A percentile compares a stretch with the other conserved stretches of the same genome.
Conservation (phyloP, 2,329 filamentous ascomycete species). For the Rhynchosporium secalis region DNA sequence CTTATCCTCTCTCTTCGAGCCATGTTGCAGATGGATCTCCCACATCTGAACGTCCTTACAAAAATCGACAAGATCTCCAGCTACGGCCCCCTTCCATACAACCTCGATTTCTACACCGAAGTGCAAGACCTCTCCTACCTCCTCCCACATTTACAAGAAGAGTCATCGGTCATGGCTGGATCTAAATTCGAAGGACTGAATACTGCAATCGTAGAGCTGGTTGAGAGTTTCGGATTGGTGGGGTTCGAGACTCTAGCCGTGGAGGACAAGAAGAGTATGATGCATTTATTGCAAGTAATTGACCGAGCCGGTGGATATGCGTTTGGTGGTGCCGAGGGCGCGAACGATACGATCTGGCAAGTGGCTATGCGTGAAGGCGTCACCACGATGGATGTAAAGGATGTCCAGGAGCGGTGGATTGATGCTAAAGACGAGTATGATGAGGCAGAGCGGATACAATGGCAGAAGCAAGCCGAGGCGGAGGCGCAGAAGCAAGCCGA, state of each 20-base stretch:
- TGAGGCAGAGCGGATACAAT: conserved; percentile 70
- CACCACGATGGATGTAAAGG: conserved; percentile 74
- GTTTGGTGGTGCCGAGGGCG: conserved; percentile 85
- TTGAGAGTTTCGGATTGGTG: conserved; percentile 88
- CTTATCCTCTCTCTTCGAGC: conserved; percentile 88
- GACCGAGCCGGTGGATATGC: conserved; percentile 92
- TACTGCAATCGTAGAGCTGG: conserved; percentile 79
- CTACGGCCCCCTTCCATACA: conserved; percentile 87
- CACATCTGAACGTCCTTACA: conserved; percentile 91
- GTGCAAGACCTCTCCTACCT: conserved; percentile 90
- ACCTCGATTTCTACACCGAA: conserved; percentile 95
- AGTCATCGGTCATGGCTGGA: conserved; percentile 68
- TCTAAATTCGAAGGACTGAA: conserved; percentile 84
- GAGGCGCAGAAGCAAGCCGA: conserved; percentile 41
- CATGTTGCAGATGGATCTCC: conserved; percentile 98
- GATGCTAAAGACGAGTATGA: conserved; percentile 89
- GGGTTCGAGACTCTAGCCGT: conserved; percentile 92
- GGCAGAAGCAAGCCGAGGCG: conserved; percentile 67
- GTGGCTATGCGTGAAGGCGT: conserved; percentile 82
- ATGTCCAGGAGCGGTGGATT: conserved; percentile 95
- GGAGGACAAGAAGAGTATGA: conserved; percentile 97
- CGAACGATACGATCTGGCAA: conserved; percentile 97
- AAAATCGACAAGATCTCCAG: conserved; percentile 93
- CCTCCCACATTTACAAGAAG: conserved; percentile 74
- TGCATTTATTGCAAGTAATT: conserved; percentile 82